phyloP scores from a whole-genome alignment of 2,329 filamentous ascomycete genomes.

The Fusarium pseudonygamai region DNA sequence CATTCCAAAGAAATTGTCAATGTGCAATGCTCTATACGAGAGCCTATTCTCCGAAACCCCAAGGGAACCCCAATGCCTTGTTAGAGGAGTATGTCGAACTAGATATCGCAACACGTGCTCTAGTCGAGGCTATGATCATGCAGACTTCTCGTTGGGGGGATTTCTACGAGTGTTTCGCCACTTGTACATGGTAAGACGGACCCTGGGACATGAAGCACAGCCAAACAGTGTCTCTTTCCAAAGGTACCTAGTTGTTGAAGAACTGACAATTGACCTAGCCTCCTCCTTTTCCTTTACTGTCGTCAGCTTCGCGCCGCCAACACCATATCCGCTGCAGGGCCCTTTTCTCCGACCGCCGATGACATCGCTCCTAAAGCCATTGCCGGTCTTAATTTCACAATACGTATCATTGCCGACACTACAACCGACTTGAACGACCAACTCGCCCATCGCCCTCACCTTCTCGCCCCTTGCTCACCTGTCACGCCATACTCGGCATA shows the following conservation, averaged over 20 bases:
- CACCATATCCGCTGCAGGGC: slow-evolving; percentile 28
- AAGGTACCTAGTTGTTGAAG: not conserved
- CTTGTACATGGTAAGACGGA: slow-evolving; percentile 47
- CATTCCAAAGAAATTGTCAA: slow-evolving; percentile 50
- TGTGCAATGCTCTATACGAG: slow-evolving; percentile 49
- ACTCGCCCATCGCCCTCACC: slow-evolving; percentile 45
- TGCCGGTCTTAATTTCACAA: slow-evolving; percentile 50
- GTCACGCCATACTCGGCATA: slow-evolving; percentile 49
- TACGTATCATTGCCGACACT: slow-evolving; percentile 49
- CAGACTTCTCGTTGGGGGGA: slow-evolving; percentile 49
- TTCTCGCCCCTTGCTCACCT: slow-evolving; percentile 47
- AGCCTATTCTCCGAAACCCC: slow-evolving; percentile 40
- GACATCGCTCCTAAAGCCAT: slow-evolving; percentile 48
- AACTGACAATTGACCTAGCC: slow-evolving; percentile 31
- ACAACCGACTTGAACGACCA: slow-evolving; percentile 49
- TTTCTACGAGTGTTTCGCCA: slow-evolving; percentile 49
- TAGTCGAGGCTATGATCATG: slow-evolving; percentile 49
- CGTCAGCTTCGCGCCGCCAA: slow-evolving; percentile 45
- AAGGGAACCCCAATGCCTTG: slow-evolving; percentile 29
- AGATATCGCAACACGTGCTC: slow-evolving; percentile 44
- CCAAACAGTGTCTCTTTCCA: not conserved
- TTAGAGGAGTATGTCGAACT: slow-evolving; percentile 46
- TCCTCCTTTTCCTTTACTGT: slow-evolving; percentile 49
- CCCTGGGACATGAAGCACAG: not conserved
- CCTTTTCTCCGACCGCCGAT: slow-evolving; percentile 34